Evolutionary conservation across 2,329 filamentous ascomycete species (phyloP).

Genomic region (Microcyclospora tardicrescens): DNA sequence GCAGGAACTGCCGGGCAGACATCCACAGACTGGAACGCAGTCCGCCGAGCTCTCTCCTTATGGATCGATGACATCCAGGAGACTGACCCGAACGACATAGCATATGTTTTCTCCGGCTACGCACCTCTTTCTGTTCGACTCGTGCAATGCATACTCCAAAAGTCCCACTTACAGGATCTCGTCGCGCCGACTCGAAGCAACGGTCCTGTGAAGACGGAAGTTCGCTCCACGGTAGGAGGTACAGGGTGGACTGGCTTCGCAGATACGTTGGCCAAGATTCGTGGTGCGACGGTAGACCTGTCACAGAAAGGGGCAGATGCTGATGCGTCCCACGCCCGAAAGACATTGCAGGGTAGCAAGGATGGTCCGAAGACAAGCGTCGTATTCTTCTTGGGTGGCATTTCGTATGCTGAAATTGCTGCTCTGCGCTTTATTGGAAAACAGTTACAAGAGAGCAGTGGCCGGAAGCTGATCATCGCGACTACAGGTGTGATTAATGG

Average conservation of each 20-base stretch:
- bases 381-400: constrained; percentile 94
- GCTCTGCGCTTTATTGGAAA: constrained; percentile 80
- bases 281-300: constrained; percentile 82
- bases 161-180: constrained; percentile 59
- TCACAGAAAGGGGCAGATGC: constrained; percentile 87
- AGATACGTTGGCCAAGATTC: constrained; percentile 74
- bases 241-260: constrained; percentile 88
- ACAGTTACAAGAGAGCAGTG: constrained; percentile 49
- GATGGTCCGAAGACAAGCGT: constrained; percentile 60
- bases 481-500: constrained; percentile 87
- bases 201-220: constrained; percentile 31
- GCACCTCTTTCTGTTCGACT: constrained; percentile 83
- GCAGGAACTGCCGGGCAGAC: constrained; percentile 41
- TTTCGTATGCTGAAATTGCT: constrained; percentile 92
- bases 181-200: constrained; percentile 26
- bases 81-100: constrained; percentile 81
- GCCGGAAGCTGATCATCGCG: constrained; percentile 77
- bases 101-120: constrained; percentile 97
- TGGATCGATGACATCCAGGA: constrained; percentile 97
- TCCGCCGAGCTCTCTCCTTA: constrained; percentile 74
- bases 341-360: constrained; percentile 62
- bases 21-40: constrained; percentile 65
- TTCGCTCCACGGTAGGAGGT: constrained; percentile 36
- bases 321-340: constrained; percentile 65
- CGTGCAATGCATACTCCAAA: constrained; percentile 86